phyloP scores from a whole-genome alignment of 495 filamentous ascomycete genomes.

The Poronia punctata region DNA sequence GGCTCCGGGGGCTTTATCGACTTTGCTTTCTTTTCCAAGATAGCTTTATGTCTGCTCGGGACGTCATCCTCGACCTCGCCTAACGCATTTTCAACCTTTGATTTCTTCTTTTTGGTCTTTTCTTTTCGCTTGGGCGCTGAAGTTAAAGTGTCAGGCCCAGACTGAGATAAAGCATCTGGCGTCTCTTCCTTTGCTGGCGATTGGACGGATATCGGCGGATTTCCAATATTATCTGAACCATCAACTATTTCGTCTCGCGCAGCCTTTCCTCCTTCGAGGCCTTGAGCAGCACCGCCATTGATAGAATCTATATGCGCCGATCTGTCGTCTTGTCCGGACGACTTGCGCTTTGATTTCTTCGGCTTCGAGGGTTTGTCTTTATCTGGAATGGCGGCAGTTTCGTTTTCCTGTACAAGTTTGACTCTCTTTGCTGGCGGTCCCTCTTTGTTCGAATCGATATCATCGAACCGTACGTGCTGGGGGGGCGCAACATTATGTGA shows the following conservation, averaged over 20 bases:
- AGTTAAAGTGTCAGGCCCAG: slow-evolving; percentile 2
- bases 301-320: not conserved
- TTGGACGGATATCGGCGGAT: not conserved
- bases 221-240: not conserved
- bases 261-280: not conserved
- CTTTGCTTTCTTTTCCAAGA: slow-evolving; percentile 44
- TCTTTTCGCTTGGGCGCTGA: slow-evolving; percentile 19
- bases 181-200: too few relatives aligned
- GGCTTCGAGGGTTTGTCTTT: slow-evolving; percentile 21
- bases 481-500: slow-evolving; percentile 6
- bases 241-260: not conserved
- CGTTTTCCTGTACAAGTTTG: slow-evolving; percentile 14
- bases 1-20: slow-evolving; percentile 31
- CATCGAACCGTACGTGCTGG: slow-evolving; percentile 19
- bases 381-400: not conserved
- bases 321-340: not conserved
- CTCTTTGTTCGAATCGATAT: slow-evolving; percentile 7
- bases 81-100: slow-evolving; percentile 8
- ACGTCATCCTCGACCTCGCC: slow-evolving; percentile 16
- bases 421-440: slow-evolving; percentile 17
- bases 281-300: not conserved
- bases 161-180: too few relatives aligned
- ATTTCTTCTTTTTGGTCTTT: slow-evolving; percentile 31
- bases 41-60: slow-evolving; percentile 33
- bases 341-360: slow-evolving; percentile 16